Evolutionary conservation across 163 green algal species (phyloP).

Genomic region (Coccomyxa subellipsoidea): DNA sequence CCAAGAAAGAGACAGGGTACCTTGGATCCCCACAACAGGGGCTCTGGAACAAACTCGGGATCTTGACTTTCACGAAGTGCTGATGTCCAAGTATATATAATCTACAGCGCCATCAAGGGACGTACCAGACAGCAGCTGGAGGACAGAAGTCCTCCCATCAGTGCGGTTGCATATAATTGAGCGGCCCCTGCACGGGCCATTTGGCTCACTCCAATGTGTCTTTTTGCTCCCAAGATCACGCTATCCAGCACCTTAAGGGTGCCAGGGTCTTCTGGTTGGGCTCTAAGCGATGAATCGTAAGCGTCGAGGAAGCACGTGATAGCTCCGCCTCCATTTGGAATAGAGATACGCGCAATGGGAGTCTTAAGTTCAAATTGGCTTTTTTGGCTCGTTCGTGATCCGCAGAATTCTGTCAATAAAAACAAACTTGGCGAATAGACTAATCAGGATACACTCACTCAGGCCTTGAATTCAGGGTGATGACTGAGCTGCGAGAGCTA

Average conservation of each 20-base stretch:
- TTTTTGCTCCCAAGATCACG: neutral
- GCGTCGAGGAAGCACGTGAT: neutral
- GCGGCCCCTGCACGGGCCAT: neutral
- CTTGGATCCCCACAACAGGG: neutral
- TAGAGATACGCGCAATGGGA: neutral
- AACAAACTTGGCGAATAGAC: no score
- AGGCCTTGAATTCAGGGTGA: no score
- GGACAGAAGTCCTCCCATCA: neutral
- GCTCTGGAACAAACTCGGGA: neutral
- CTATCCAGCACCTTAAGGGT: neutral
- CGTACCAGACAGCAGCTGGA: constrained; percentile 5
- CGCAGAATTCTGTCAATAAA: no score
- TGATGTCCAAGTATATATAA: neutral
- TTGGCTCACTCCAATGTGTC: neutral
- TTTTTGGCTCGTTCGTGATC: no score
- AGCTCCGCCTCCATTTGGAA: neutral
- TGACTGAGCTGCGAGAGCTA: no score
- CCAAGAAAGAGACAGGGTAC: neutral
- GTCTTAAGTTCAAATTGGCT: no score
- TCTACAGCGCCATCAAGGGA: neutral
- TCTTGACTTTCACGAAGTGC: neutral
- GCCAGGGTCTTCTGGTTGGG: neutral
- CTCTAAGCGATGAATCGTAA: neutral
- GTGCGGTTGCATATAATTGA: neutral
- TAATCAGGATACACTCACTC: no score